Base-by-base conservation (phyloP, 148 eudicot species). In the Talinum fruticosum region DNA sequence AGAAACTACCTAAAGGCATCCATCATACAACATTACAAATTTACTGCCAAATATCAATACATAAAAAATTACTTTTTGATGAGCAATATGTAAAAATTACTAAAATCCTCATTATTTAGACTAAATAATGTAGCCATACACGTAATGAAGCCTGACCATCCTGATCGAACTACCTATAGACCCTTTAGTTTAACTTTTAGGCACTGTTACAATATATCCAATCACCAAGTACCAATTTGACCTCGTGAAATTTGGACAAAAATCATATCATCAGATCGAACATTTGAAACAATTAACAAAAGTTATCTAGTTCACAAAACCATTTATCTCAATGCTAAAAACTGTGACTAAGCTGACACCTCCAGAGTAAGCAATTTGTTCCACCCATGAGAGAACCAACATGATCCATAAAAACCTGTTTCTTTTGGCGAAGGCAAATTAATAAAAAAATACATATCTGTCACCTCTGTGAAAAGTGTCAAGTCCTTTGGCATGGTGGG, bases 1-100 rank as follows among this genome's bases (percentile, higher is more conserved):
- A 26, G 44, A 30, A 59, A 51, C 26, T 37, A 14, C 57, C 36
- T 74, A 19, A 78, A 73, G 73, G 45, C 75, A 26, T 71, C 74
- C 16, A 78, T 71, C 59, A 61, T 14, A 36, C 59, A 69, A 33
- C 53, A 36, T 71, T 47, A 65, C 28, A 72, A 53, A n/a, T n/a
- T n/a, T n/a, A n/a, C n/a, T n/a, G n/a, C 61, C 68, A 16, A 38
- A 65, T 10, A 35, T 41, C 67, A 75, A 37, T 41, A 23, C 32
- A n/a, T n/a, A n/a, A n/a, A n/a, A n/a, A n/a, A n/a, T n/a, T n/a
- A n/a, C n/a, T n/a, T n/a, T n/a, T n/a, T n/a, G n/a, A n/a, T n/a
- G n/a, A n/a, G n/a, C n/a, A n/a, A n/a, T n/a, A 34, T 21, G 7
- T 16, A 36, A 67, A 38, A 29, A 35, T 7, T 26, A 13, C 21